Evolutionary conservation across 2,329 filamentous ascomycete genomes (phyloP).

Genomic region (Neurospora sp.): DNA sequence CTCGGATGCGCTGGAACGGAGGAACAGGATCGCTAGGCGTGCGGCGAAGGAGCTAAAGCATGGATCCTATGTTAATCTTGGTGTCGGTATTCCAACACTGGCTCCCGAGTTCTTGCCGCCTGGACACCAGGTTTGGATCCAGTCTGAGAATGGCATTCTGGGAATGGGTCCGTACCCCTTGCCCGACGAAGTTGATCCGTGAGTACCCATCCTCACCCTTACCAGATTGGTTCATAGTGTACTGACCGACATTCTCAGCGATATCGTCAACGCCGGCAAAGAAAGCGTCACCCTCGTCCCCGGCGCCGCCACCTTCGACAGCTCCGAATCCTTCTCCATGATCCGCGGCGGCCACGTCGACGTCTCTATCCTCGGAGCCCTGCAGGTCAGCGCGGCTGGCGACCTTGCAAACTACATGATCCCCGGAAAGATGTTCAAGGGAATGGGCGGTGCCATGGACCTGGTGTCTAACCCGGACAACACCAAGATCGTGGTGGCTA

Average conservation of each 20-base stretch:
- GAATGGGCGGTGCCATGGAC: slow-evolving; percentile 75
- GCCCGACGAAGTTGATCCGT: slow-evolving; percentile 58
- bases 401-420: slow-evolving; percentile 89
- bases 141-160: slow-evolving; percentile 78
- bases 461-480: slow-evolving; percentile 59
- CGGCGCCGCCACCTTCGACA: slow-evolving; percentile 69
- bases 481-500: slow-evolving; percentile 64
- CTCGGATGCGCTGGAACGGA: slow-evolving; percentile 39
- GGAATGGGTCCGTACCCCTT: slow-evolving; percentile 76
- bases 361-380: slow-evolving; percentile 71
- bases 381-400: slow-evolving; percentile 69
- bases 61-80: slow-evolving; percentile 71
- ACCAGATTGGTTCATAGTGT: background rate
- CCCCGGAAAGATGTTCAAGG: slow-evolving; percentile 78
- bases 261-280: slow-evolving; percentile 80
- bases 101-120: slow-evolving; percentile 65
- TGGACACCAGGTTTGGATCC: slow-evolving; percentile 66
- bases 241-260: slow-evolving; percentile 26
- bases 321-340: slow-evolving; percentile 76
- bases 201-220: slow-evolving; percentile 12
- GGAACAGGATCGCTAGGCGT: slow-evolving; percentile 64
- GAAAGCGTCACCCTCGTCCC: slow-evolving; percentile 74
- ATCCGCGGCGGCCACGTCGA: slow-evolving; percentile 78
- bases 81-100: slow-evolving; percentile 73
- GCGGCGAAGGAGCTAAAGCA: slow-evolving; percentile 74